These are phyloP conservation scores for Linnemannia exigua DNA, from an alignment of 192 early-diverging fungal species.

Conservation along the genomic window DNA sequence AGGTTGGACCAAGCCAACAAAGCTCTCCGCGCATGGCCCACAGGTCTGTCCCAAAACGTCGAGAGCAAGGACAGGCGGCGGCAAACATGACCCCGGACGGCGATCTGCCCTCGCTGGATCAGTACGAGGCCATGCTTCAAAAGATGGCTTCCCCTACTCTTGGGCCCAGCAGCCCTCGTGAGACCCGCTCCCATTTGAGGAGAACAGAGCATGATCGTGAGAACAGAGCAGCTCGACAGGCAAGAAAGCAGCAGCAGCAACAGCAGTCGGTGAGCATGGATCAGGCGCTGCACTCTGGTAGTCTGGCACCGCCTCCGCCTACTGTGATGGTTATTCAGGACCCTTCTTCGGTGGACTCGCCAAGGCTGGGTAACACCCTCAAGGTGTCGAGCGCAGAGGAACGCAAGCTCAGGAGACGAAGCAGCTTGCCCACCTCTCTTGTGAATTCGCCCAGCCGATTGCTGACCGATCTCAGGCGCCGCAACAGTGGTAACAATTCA, in stretches of 20 bases:
- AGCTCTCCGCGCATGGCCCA: conserved; percentile 21
- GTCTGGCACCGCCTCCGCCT: not conserved
- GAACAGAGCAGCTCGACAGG: not conserved
- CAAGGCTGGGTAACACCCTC: not conserved
- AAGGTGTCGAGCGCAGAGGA: not conserved
- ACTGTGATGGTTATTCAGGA: not conserved
- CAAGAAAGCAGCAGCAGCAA: conserved; percentile 15
- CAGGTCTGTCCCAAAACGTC: conserved; percentile 6
- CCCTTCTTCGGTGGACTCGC: not conserved
- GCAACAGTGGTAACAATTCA: conserved; percentile 20
- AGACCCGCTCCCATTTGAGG: conserved; percentile 10
- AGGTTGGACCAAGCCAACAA: conserved; percentile 6
- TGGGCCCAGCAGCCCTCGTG: not conserved
- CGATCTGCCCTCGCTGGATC: conserved; percentile 34
- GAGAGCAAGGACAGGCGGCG: conserved; percentile 7
- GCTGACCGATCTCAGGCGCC: conserved; percentile 2
- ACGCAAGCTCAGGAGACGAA: conserved; percentile 37
- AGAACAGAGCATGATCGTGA: conserved; percentile 25
- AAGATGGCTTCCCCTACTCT: conserved; percentile 30
- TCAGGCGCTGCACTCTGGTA: not conserved
- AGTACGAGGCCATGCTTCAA: conserved; percentile 53
- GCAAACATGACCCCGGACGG: not conserved
- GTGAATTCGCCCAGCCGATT: conserved; percentile 2
- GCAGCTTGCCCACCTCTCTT: conserved; percentile 41
- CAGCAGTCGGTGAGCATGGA: conserved; percentile 15